Evolutionary conservation across 169 alveolate genomes (phyloP), one percentile per base, ranked within the genome.

Genomic region (Eimeria acervulina): DNA sequence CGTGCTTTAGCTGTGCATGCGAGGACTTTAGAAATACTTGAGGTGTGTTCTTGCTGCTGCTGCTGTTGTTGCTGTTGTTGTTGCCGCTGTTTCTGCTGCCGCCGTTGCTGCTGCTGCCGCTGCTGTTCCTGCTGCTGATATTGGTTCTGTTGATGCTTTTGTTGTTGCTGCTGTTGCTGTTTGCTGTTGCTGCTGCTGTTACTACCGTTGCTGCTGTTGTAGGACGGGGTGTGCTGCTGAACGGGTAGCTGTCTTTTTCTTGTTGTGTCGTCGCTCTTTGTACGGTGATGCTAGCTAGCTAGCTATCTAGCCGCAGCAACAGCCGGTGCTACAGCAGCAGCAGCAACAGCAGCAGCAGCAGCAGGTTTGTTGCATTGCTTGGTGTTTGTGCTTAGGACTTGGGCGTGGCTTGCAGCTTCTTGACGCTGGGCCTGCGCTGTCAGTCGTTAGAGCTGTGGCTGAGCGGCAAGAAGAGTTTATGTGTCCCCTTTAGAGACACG

Each of bases 1-100:
- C 59, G 96, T 21, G 70, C 96, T 12, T 6, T 94, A 19, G 55
- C 76, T 6, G 83, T 94, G 51, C 96, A 94, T 26, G 90, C 96
- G 12, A 15, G 96, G 51, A 94, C 94, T 0, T 74, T 94, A n/a
- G 94, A 94, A 40, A 83, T 94, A 26, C 21, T 94, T n/a, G 91
- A 92, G 51, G 95, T 90, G 52, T 5, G 87, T 19, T 26, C 26
- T 7, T 81, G 59, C 59, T 51, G 7, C 7, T 51, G 7, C 59
- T 51, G 59, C 0, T 51, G 59, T 47, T 47, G 55, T 47, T 47
- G 55, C 12, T 47, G 55, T 47, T 51, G 59, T 23, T 76, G 59
- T 21, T 76, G 40, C 38, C 15, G 74, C 7, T 70, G 44, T 26
- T 44, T 72, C 91, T 81, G 74, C 70, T 28, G 74, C 91, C 10